A percentile compares a stretch with the other conserved stretches of the same genome.
Conservation (phyloP, 805 yeast genomes). For the Candida morakotiae region DNA sequence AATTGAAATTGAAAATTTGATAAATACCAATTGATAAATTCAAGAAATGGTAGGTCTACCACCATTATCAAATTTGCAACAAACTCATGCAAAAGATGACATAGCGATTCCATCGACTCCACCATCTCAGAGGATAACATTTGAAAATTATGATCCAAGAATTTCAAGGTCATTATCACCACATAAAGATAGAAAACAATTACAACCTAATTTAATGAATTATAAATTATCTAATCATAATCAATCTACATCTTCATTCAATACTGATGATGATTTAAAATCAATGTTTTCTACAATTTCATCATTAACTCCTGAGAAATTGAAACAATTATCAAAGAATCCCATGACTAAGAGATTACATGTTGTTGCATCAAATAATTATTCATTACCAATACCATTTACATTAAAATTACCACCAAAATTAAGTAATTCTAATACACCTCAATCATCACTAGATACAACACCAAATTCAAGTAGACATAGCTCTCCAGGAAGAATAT, state of each 20-base stretch:
- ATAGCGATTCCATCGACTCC: background rate
- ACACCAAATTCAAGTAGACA: conserved; percentile 5
- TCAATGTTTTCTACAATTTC: conserved; percentile 15
- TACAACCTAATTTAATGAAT: background rate
- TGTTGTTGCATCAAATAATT: conserved; percentile 19
- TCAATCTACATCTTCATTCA: conserved; percentile 4
- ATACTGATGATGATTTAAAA: conserved; percentile 22
- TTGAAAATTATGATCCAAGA: conserved; percentile 10
- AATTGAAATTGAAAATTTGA: no score
- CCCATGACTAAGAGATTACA: conserved; percentile 36
- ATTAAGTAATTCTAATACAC: conserved; percentile 26
- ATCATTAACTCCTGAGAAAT: conserved; percentile 17
- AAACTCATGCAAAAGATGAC: conserved; percentile 8
- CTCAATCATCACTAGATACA: conserved; percentile 16
- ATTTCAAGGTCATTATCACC: conserved; percentile 36
- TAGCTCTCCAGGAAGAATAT: conserved; percentile 12
- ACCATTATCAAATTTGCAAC: background rate
- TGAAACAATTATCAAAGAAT: conserved; percentile 27
- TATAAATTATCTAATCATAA: background rate
- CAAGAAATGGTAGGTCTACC: background rate
- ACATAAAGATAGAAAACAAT: conserved; percentile 18
- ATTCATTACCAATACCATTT: conserved; percentile 42
- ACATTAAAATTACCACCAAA: conserved; percentile 39
- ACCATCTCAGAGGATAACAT: background rate
- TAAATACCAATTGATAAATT: no score